Evolutionary conservation across 73 alveolate species (phyloP).

Genomic region (Paraurostyla sp.): DNA sequence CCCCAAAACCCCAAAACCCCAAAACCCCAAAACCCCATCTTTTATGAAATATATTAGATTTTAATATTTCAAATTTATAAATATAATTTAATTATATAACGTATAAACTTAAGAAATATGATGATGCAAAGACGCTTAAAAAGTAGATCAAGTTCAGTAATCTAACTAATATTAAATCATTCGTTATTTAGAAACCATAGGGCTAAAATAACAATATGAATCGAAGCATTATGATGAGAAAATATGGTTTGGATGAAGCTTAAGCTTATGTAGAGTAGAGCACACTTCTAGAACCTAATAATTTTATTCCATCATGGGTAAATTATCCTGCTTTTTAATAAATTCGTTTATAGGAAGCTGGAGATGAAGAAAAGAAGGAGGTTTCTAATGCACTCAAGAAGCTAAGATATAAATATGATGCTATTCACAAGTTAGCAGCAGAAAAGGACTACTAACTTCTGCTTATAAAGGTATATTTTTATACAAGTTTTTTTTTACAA

Average conservation of each 20-base stretch:
- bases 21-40: too few species aligned
- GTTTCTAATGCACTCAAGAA: slow-evolving; percentile 53
- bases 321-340: too few species aligned
- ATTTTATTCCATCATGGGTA: slow-evolving; percentile 79
- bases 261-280: slow-evolving; percentile 65
- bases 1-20: too few species aligned
- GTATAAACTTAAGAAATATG: too few species aligned
- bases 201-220: slow-evolving; percentile 20
- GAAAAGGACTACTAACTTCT: slow-evolving; percentile 47
- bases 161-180: too few species aligned
- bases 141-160: too few species aligned
- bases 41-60: too few species aligned
- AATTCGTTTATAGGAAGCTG: slow-evolving; percentile 41
- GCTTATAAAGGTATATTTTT: slow-evolving; percentile 1
- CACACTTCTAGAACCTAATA: slow-evolving; percentile 78
- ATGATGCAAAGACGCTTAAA: too few species aligned
- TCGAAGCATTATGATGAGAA: slow-evolving; percentile 65
- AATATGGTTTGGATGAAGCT: slow-evolving; percentile 69
- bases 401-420: slow-evolving; percentile 54
- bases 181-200: too few species aligned
- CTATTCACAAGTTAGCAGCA: slow-evolving; percentile 19
- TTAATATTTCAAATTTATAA: too few species aligned
- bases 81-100: too few species aligned
- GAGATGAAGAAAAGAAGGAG: slow-evolving; percentile 65
- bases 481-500: background rate